phyloP scores from a whole-genome alignment of 192 early-diverging fungal species.

The Phlyctochytrium arcticum region DNA sequence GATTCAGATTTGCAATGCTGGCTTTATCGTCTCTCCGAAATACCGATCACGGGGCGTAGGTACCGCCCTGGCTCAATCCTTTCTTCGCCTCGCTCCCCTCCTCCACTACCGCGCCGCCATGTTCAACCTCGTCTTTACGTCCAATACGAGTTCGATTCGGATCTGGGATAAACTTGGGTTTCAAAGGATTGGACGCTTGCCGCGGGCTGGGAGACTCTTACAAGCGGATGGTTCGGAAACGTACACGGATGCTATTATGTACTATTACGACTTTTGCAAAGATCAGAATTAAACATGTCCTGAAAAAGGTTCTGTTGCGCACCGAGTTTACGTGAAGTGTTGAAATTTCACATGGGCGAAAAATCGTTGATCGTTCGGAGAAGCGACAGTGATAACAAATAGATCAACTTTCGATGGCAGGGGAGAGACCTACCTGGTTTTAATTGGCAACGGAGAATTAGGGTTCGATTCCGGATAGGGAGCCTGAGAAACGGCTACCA shows the following conservation, averaged over 20 bases:
- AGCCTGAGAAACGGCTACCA: conserved; percentile 62
- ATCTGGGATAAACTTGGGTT: conserved; percentile 68
- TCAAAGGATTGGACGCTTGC: conserved; percentile 61
- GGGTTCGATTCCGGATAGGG: conserved; percentile 26
- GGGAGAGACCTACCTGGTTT: too few relatives aligned
- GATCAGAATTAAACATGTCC: not conserved
- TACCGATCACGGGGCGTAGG: conserved; percentile 58
- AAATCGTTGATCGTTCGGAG: too few relatives aligned
- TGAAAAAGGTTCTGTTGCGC: too few relatives aligned
- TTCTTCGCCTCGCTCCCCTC: conserved; percentile 55
- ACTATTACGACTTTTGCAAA: conserved; percentile 81
- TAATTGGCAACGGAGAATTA: not conserved
- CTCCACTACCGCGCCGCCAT: conserved; percentile 70
- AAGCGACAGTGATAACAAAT: too few relatives aligned
- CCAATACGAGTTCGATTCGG: conserved; percentile 57
- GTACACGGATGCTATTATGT: conserved; percentile 68
- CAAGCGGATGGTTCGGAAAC: conserved; percentile 8
- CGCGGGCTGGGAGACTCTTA: conserved; percentile 57
- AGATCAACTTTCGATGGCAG: too few relatives aligned
- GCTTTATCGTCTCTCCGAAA: conserved; percentile 55
- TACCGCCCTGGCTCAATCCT: conserved; percentile 56
- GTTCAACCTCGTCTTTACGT: conserved; percentile 79
- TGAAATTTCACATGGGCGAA: too few relatives aligned
- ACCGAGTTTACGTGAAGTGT: too few relatives aligned
- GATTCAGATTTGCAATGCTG: conserved; percentile 65